Base-by-base conservation (phyloP, 768 basidiomycete genomes). In the Tricholoma terreum region DNA sequence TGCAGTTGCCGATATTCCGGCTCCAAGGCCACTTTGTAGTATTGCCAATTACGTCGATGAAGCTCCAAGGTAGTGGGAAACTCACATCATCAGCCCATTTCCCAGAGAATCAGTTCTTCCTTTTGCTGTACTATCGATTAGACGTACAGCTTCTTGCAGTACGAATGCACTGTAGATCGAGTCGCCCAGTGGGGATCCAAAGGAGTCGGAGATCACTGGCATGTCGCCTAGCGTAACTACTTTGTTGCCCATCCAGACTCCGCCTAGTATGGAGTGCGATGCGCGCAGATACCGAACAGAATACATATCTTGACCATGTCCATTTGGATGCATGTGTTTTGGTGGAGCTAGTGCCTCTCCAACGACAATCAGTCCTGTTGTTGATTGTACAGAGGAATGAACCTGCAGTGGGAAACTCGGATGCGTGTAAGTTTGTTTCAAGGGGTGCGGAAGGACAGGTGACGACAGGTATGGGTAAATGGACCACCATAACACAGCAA, bases 131-230 rank as follows among this genome's bases (percentile, higher is more conserved):
- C 78, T 82, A 58, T 85, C 77, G 11, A 88, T 82, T 30, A 98
- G 71, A 9, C 91, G 81, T 12, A 78, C 87, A 1, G 89, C 90
- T 67, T 98, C 96, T 69, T 98, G 95, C 15, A 97, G 68, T 6
- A 89, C 79, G 67, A 98, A 98, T 0, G 93, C 80, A 19, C 77
- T 80, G 67, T 96, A 96, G 48, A 95, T 86, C 1, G 90, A 90
- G 63, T 92, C 89, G 10, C 89, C 89, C 1, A 90, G 71, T 3
- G 75, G 74, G 1, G 71, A 76, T 7, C 83, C 82, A 46, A 76
- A 76, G 17, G 78, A 77, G 65, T 93, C 85, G 34, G 71, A 72
- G 10, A 77, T 53, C 14, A 80, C 73, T 14, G 72, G 69, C 33
- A 69, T 71, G 22, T 75, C 67, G 49, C 81, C 77, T 38, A 80